phyloP scores from a whole-genome alignment of 495 filamentous ascomycete species.

The Xylaria cubensis region DNA sequence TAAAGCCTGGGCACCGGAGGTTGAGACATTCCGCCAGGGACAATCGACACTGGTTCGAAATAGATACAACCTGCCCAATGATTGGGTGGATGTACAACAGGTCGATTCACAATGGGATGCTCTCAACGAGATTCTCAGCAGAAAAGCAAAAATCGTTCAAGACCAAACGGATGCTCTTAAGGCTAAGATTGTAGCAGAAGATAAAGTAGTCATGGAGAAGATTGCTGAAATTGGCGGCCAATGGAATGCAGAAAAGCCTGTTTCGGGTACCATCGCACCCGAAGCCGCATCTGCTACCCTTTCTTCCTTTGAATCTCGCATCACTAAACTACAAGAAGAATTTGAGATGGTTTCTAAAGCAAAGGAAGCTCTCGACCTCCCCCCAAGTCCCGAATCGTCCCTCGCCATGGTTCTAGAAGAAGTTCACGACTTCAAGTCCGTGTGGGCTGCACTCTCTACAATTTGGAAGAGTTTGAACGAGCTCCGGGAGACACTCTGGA shows the following conservation, averaged over 20 bases:
- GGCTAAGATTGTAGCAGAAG: constrained; percentile 95
- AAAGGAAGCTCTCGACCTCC: constrained; percentile 93
- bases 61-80: constrained; percentile 87
- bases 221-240: constrained; percentile 79
- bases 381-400: constrained; percentile 75
- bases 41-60: constrained; percentile 88
- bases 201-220: constrained; percentile 86
- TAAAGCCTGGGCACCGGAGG: constrained; percentile 90
- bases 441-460: constrained; percentile 91
- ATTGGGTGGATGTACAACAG: constrained; percentile 94
- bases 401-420: constrained; percentile 87
- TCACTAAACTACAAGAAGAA: constrained; percentile 82
- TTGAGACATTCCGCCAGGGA: constrained; percentile 93
- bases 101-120: constrained; percentile 92
- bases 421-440: constrained; percentile 97
- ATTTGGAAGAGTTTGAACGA: constrained; percentile 98
- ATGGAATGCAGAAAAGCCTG: constrained; percentile 96
- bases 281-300: constrained; percentile 83
- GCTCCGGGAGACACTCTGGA: constrained; percentile 89
- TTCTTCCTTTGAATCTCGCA: constrained; percentile 76
- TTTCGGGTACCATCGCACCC: constrained; percentile 90
- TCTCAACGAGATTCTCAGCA: constrained; percentile 83
- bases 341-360: constrained; percentile 94
- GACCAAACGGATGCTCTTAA: constrained; percentile 94
- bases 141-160: constrained; percentile 91